phyloP scores from a whole-genome alignment of 2,329 filamentous ascomycete species.

The Botryotinia convoluta region DNA sequence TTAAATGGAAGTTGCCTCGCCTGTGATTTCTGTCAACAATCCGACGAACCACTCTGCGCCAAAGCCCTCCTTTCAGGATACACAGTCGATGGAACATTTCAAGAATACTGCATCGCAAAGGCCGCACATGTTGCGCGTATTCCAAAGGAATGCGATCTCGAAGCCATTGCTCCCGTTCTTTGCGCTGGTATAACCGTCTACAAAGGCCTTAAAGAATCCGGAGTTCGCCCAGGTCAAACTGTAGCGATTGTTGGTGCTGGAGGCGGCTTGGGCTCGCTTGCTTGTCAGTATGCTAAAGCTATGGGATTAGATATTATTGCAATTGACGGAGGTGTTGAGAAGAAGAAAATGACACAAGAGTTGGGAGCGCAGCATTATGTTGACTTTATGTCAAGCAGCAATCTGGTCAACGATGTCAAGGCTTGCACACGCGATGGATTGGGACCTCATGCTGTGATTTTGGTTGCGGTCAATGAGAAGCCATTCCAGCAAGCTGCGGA shows the following conservation, averaged over 20 bases:
- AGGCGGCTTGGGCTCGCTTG: slow-evolving; percentile 76
- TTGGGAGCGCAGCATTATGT: slow-evolving; percentile 73
- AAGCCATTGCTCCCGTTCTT: slow-evolving; percentile 74
- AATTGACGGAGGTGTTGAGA: slow-evolving; percentile 81
- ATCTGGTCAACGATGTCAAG: slow-evolving; percentile 83
- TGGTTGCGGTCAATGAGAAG: slow-evolving; percentile 83
- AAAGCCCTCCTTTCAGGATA: slow-evolving; percentile 79
- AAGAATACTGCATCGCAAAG: slow-evolving; percentile 87
- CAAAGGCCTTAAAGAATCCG: slow-evolving; percentile 86
- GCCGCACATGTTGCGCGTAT: slow-evolving; percentile 81
- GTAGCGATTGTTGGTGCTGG: slow-evolving; percentile 85
- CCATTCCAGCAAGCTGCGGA: slow-evolving; percentile 91
- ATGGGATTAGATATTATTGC: slow-evolving; percentile 82
- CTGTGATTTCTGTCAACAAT: slow-evolving; percentile 78
- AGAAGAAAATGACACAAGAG: slow-evolving; percentile 64
- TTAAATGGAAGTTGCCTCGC: slow-evolving; percentile 81
- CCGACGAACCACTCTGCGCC: slow-evolving; percentile 80
- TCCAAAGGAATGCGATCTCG: slow-evolving; percentile 72
- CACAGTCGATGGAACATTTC: slow-evolving; percentile 90
- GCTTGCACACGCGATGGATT: slow-evolving; percentile 74
- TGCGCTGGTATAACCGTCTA: slow-evolving; percentile 88
- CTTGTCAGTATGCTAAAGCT: slow-evolving; percentile 83
- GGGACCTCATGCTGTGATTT: slow-evolving; percentile 82
- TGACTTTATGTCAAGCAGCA: slow-evolving; percentile 74
- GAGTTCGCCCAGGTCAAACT: slow-evolving; percentile 68